A percentile compares a stretch with the other conserved stretches of the same genome.
Conservation (phyloP, 371 early-diverging fungal genomes). For the Enterocytospora artemiae region DNA sequence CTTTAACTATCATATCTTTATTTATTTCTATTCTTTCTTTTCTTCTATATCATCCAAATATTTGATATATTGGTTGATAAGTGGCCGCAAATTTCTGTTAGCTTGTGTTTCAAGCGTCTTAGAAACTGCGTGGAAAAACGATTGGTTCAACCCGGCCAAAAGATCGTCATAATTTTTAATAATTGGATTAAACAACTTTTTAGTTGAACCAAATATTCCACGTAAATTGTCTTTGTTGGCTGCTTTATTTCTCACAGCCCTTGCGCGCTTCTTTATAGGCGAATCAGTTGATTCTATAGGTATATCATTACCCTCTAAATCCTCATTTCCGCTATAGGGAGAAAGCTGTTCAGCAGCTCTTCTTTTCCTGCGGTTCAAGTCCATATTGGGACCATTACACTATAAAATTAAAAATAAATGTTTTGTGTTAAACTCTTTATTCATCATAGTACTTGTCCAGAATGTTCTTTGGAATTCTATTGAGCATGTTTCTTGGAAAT, state of each 20-base stretch:
- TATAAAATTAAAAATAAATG: neutral
- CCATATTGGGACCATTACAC: slow-evolving; percentile 15
- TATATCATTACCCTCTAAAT: slow-evolving; percentile 1
- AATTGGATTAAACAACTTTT: neutral
- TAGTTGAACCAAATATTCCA: neutral
- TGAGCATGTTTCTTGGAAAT: slow-evolving; percentile 98
- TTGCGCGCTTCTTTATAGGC: neutral
- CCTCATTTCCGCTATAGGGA: slow-evolving; percentile 18
- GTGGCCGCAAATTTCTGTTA: slow-evolving; percentile 32
- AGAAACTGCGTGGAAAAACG: slow-evolving; percentile 37
- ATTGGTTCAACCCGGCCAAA: slow-evolving; percentile 43
- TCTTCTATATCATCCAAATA: slow-evolving; percentile 24
- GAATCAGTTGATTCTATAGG: neutral
- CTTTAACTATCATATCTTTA: slow-evolving; percentile 10
- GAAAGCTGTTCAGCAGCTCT: slow-evolving; percentile 40
- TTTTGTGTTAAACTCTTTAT: neutral
- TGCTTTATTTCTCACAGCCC: slow-evolving; percentile 4
- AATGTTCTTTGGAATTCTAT: slow-evolving; percentile 91
- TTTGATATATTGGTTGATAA: slow-evolving; percentile 44
- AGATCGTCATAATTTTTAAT: slow-evolving; percentile 12
- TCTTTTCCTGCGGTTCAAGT: slow-evolving; percentile 17
- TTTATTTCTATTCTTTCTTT: slow-evolving; percentile 4
- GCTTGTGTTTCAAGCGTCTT: slow-evolving; percentile 31
- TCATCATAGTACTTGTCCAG: slow-evolving; percentile 75
- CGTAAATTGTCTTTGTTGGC: neutral